These are phyloP conservation scores for Epipyxis sp. DNA, from an alignment of 108 stramenopile species.

Conservation along the genomic window DNA sequence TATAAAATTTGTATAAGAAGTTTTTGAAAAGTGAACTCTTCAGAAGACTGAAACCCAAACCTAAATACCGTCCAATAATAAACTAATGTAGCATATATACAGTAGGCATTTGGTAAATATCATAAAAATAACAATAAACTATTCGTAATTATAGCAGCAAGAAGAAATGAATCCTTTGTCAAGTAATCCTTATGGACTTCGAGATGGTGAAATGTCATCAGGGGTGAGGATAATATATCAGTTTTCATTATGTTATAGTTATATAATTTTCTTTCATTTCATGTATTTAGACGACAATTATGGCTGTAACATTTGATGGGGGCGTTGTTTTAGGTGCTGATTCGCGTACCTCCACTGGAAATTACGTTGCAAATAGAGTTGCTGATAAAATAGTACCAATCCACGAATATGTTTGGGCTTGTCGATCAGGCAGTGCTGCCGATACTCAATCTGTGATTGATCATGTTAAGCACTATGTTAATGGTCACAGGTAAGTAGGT, in stretches of 20 bases:
- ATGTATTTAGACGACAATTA: constrained; percentile 73
- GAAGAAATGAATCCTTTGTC: no score
- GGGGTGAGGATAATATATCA: not conserved
- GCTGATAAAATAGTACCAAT: constrained; percentile 88
- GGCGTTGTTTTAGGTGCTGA: constrained; percentile 95
- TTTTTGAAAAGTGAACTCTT: no score
- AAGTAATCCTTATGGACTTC: not conserved
- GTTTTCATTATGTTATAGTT: not conserved
- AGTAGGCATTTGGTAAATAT: no score
- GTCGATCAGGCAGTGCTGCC: constrained; percentile 88
- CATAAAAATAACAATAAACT: not conserved
- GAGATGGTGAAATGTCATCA: constrained; percentile 21
- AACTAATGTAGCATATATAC: not conserved
- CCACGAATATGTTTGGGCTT: constrained; percentile 85
- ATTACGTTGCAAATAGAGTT: constrained; percentile 91
- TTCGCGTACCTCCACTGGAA: constrained; percentile 89
- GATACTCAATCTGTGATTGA: constrained; percentile 94
- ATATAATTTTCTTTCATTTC: not conserved
- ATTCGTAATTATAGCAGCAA: not conserved
- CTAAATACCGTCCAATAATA: not conserved
- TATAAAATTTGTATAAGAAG: no score
- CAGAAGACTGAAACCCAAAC: not conserved
- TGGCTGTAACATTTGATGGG: constrained; percentile 81
- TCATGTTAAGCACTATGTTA: constrained; percentile 76
- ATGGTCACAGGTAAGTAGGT: constrained; percentile 65